Base-by-base conservation (phyloP, 1,284 basidiomycete genomes). In the Pseudozyma pruni region DNA sequence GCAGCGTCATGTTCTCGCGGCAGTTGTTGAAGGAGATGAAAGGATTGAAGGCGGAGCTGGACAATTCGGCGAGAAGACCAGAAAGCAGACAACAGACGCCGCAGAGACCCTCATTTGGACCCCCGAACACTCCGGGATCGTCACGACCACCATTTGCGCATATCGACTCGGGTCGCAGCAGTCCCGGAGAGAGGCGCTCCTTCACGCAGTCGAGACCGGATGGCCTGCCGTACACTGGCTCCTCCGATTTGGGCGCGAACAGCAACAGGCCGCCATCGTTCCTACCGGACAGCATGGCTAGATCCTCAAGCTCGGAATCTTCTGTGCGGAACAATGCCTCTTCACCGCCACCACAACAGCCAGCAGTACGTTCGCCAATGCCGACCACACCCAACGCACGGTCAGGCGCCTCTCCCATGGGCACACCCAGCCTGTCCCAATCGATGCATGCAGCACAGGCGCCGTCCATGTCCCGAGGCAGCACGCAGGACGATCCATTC, bases 21-120 rank as follows among this genome's bases (percentile, higher is more conserved):
- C 63, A 63, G 37, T 11, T 68, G 27, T 34, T 74, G 40, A 60
- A 45, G 51, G 72, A 75, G 52, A 63, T 75, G 55, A 42, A 34
- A 9, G 71, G 29, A 11, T 49, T 75, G 32, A 70, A 62, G 39
- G 40, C 38, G 2, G 62, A 72, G 37, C 35, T 74, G 29, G 56
- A 63, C 3, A 45, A 43, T 11, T 13, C 20, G 9, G 22, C 33
- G 5, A 41, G 41, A 13, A 40, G 61, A 14, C 10, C 35, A 8
- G 53, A 46, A 25, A 37, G 46, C 27, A 46, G 46, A 8, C 8
- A 20, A 1, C 44, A 46, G 19, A 63, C 51, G 44, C 49, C 50
- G 38, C 37, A 31, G 16, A 48, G 40, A 39, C 27, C 42, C 5
- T 35, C 42, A 27, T 39, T 40, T 32, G 43, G 20, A 8, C 14